Evolutionary conservation across 1,284 basidiomycete genomes (phyloP).

Genomic region (Fomitiporia mediterranea): DNA sequence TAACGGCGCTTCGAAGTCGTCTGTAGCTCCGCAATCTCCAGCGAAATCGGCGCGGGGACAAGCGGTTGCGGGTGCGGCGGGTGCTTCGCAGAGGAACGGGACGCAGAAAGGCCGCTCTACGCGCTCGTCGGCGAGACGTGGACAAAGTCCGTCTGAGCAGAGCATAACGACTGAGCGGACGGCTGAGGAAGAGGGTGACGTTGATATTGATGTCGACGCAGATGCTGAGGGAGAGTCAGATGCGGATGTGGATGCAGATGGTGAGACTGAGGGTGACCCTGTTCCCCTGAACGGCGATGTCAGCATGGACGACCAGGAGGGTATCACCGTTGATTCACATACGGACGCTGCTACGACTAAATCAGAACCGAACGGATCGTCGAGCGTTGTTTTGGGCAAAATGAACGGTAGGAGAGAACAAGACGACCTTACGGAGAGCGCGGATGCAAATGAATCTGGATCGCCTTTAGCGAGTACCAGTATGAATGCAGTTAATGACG

Average conservation of each 20-base stretch:
- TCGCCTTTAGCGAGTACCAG: not conserved
- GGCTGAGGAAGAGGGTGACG: constrained; percentile 5
- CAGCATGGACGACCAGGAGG: not conserved
- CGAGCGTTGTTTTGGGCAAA: not conserved
- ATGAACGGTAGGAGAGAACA: not conserved
- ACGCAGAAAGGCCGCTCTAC: not conserved
- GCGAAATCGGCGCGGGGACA: constrained; percentile 1
- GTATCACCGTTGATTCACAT: not conserved
- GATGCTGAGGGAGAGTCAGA: constrained; percentile 41
- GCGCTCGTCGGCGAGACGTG: not conserved
- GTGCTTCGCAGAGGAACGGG: not conserved
- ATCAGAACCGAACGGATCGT: not conserved
- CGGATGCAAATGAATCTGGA: not conserved
- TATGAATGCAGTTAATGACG: not conserved
- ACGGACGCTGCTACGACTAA: too few species aligned
- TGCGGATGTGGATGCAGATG: constrained; percentile 37
- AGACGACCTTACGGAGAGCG: not conserved
- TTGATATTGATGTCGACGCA: constrained; percentile 22
- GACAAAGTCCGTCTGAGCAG: not conserved
- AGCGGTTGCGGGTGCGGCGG: too few species aligned
- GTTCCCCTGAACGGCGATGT: constrained; percentile 17
- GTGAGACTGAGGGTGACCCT: constrained; percentile 25
- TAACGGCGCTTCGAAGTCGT: constrained; percentile 10
- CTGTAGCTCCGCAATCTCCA: not conserved
- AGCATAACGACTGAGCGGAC: constrained; percentile 16